A percentile compares a stretch with the other conserved stretches of the same genome.
Evolutionary conservation across 2,329 filamentous ascomycete species (phyloP).

Genomic region (Hymenoscyphus repandus): DNA sequence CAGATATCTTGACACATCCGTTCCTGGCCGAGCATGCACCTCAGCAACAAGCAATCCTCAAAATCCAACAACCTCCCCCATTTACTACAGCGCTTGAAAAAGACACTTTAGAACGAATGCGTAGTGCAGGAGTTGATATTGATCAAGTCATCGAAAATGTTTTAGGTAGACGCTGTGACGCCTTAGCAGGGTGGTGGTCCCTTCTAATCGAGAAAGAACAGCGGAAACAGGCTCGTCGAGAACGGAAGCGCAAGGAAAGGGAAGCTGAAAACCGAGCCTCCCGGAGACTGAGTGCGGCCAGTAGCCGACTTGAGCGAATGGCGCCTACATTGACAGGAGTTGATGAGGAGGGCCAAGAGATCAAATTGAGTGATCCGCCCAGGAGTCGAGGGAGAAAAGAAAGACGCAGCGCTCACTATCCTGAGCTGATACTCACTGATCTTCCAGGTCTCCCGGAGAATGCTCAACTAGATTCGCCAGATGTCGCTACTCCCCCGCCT

Average conservation of each 20-base stretch:
- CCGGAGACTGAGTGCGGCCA: conserved; percentile 80
- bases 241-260: conserved; percentile 78
- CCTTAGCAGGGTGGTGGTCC: conserved; percentile 93
- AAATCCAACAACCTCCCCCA: conserved; percentile 71
- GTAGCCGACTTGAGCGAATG: conserved; percentile 76
- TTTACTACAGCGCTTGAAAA: conserved; percentile 87
- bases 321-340: conserved; percentile 73
- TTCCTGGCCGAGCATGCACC: conserved; percentile 85
- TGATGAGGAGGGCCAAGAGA: conserved; percentile 62
- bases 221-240: conserved; percentile 73
- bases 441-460: conserved; percentile 71
- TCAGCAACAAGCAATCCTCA: conserved; percentile 83
- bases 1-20: conserved; percentile 81
- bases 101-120: conserved; percentile 87
- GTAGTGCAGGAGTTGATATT: conserved; percentile 86
- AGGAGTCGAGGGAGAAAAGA: conserved; percentile 72
- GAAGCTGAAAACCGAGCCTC: conserved; percentile 77
- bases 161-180: conserved; percentile 80
- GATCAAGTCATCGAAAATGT: conserved; percentile 95
- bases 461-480: conserved; percentile 29
- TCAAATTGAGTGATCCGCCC: conserved; percentile 46
- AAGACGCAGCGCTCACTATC: conserved; percentile 63
- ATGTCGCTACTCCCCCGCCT: conserved; percentile 49
- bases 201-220: conserved; percentile 91
- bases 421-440: conserved; percentile 63